phyloP scores from a whole-genome alignment of 306 rosid species.

The Begonia fuchsioides region DNA sequence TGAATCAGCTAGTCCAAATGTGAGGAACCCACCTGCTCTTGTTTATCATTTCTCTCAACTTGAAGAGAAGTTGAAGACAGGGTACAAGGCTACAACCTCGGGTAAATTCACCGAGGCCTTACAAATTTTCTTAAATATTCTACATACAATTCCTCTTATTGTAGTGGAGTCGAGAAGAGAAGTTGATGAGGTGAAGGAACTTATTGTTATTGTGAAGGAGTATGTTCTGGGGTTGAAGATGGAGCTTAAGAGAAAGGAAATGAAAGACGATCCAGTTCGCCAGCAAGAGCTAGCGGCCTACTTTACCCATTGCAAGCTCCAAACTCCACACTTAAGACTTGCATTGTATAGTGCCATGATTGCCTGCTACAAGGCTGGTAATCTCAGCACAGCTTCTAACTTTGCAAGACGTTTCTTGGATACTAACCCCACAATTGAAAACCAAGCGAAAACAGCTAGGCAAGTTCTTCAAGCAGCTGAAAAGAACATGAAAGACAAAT shows the following conservation, averaged over 20 bases:
- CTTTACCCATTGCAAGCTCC: slow-evolving; percentile 84
- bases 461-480: slow-evolving; percentile 76
- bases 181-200: slow-evolving; percentile 80
- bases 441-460: slow-evolving; percentile 75
- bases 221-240: slow-evolving; percentile 62
- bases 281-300: slow-evolving; percentile 91
- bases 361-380: slow-evolving; percentile 66
- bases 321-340: slow-evolving; percentile 65
- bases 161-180: slow-evolving; percentile 84
- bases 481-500: slow-evolving; percentile 63
- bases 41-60: slow-evolving; percentile 47
- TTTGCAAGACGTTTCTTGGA: slow-evolving; percentile 76
- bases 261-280: slow-evolving; percentile 43
- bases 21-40: slow-evolving; percentile 61
- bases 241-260: slow-evolving; percentile 71
- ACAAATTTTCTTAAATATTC: slow-evolving; percentile 35
- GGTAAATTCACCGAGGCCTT: slow-evolving; percentile 70
- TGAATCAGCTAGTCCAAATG: slow-evolving; percentile 66
- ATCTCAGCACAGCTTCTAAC: slow-evolving; percentile 63
- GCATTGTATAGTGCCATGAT: slow-evolving; percentile 70
- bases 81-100: slow-evolving; percentile 62
- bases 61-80: slow-evolving; percentile 78
- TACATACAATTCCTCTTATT: slow-evolving; percentile 59
- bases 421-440: slow-evolving; percentile 60
- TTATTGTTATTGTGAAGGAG: slow-evolving; percentile 59